These are phyloP conservation scores for Jasminum sambac DNA, from an alignment of 257 asterid genomes.

Conservation along the genomic window DNA sequence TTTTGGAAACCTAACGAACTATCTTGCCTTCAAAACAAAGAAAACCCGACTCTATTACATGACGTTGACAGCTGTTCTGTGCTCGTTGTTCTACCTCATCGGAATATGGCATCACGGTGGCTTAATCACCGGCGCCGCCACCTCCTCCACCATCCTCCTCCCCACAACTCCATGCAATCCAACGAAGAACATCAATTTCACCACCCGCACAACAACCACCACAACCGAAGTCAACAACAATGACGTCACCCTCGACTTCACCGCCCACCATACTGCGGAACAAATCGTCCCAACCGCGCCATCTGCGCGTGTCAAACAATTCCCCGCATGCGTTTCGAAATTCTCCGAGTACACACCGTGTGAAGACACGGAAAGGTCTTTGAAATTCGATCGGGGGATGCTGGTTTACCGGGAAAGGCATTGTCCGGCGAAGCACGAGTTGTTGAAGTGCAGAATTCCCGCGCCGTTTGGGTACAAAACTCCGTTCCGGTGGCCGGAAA, in stretches of 20 bases:
- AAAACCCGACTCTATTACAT: conserved; percentile 54
- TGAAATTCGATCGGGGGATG: conserved; percentile 61
- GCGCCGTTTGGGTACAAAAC: conserved; percentile 72
- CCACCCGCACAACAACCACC: background rate
- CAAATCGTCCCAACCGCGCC: conserved; percentile 34
- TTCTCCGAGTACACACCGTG: conserved; percentile 93
- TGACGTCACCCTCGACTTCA: conserved; percentile 49
- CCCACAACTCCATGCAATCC: conserved; percentile 47
- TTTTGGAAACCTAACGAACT: conserved; percentile 43
- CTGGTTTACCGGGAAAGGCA: conserved; percentile 73
- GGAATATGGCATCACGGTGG: conserved; percentile 73
- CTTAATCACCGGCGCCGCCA: conserved; percentile 18
- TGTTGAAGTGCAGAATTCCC: conserved; percentile 70
- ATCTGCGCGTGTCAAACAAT: conserved; percentile 47
- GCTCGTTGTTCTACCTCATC: conserved; percentile 65
- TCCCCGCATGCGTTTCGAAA: conserved; percentile 54
- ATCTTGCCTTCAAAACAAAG: conserved; percentile 54
- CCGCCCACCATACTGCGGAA: conserved; percentile 68
- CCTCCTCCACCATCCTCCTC: conserved; percentile 35
- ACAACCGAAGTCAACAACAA: background rate
- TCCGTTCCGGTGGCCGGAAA: conserved; percentile 92
- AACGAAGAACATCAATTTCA: conserved; percentile 5
- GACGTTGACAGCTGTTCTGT: conserved; percentile 52
- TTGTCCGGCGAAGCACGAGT: conserved; percentile 67
- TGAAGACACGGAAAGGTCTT: conserved; percentile 61